phyloP scores from a whole-genome alignment of 495 filamentous ascomycete species.

The Penicillium lagena region DNA sequence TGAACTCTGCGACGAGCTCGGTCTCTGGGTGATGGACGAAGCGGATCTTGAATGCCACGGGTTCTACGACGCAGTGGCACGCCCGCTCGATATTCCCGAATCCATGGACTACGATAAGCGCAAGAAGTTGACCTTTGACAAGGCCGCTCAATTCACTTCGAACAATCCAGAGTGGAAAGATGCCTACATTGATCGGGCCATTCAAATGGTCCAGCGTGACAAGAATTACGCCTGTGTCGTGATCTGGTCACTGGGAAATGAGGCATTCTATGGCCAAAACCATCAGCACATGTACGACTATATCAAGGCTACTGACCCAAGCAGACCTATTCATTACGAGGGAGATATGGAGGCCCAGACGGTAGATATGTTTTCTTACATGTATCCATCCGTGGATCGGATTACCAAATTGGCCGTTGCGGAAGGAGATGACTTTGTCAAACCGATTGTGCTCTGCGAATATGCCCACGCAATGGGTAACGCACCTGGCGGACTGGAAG shows the following conservation, averaged over 20 bases:
- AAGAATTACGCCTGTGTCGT: slow-evolving; percentile 61
- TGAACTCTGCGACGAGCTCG: slow-evolving; percentile 60
- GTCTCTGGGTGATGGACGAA: slow-evolving; percentile 66
- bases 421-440: slow-evolving; percentile 37
- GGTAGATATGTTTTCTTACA: slow-evolving; percentile 59
- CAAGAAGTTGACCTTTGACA: slow-evolving; percentile 43
- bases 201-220: slow-evolving; percentile 57
- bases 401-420: slow-evolving; percentile 35
- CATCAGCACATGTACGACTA: slow-evolving; percentile 58
- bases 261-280: slow-evolving; percentile 62
- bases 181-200: slow-evolving; percentile 60
- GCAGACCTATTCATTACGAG: slow-evolving; percentile 60
- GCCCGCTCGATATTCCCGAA: slow-evolving; percentile 37
- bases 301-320: slow-evolving; percentile 48
- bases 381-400: slow-evolving; percentile 53
- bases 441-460: slow-evolving; percentile 61
- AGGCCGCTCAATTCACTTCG: slow-evolving; percentile 51
- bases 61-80: slow-evolving; percentile 46
- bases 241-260: slow-evolving; percentile 67
- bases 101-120: slow-evolving; percentile 46
- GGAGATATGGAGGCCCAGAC: slow-evolving; percentile 50
- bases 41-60: slow-evolving; percentile 68
- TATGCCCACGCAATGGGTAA: slow-evolving; percentile 71
- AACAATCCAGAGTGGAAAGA: slow-evolving; percentile 58
- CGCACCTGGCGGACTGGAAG: slow-evolving; percentile 58